A percentile compares a stretch with the other conserved stretches of the same genome.
Evolutionary conservation across 768 basidiomycete genomes (phyloP).

Genomic region (Cubamyces sp.): DNA sequence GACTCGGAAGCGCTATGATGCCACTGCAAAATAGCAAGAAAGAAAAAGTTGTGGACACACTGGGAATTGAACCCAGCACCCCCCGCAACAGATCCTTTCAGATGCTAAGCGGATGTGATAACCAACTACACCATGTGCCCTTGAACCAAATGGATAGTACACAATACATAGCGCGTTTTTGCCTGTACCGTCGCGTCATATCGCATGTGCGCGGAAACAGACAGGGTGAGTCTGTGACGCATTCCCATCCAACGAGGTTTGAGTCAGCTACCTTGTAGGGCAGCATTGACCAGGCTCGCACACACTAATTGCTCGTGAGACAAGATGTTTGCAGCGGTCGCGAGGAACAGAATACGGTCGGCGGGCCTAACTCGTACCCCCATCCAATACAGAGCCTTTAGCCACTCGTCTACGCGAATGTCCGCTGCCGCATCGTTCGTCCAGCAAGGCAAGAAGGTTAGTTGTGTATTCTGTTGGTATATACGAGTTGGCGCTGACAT

Average conservation of each 20-base stretch:
- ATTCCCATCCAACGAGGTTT: no score
- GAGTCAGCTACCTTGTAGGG: no score
- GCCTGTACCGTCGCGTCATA: no score
- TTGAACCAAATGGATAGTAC: not conserved
- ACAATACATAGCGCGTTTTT: not conserved
- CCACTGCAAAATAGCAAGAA: no score
- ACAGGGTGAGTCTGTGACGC: no score
- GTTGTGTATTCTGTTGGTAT: not conserved
- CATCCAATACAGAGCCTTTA: slow-evolving; percentile 8
- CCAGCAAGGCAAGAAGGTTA: slow-evolving; percentile 52
- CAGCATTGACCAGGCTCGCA: no score
- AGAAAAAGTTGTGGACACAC: slow-evolving; percentile 22
- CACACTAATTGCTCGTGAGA: not conserved
- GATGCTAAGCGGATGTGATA: slow-evolving; percentile 40
- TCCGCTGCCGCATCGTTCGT: slow-evolving; percentile 47
- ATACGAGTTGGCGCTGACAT: not conserved
- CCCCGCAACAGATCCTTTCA: slow-evolving; percentile 14
- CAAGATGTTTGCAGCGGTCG: slow-evolving; percentile 5
- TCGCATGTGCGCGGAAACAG: slow-evolving; percentile 6
- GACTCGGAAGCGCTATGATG: no score
- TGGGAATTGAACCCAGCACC: slow-evolving; percentile 29
- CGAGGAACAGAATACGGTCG: not conserved
- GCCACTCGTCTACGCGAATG: slow-evolving; percentile 32
- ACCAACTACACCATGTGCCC: slow-evolving; percentile 42
- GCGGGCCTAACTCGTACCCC: not conserved